A percentile compares a stretch with the other conserved stretches of the same genome.
phyloP scores from a whole-genome alignment of 2,329 filamentous ascomycete genomes.

The Beauveria bassiana region DNA sequence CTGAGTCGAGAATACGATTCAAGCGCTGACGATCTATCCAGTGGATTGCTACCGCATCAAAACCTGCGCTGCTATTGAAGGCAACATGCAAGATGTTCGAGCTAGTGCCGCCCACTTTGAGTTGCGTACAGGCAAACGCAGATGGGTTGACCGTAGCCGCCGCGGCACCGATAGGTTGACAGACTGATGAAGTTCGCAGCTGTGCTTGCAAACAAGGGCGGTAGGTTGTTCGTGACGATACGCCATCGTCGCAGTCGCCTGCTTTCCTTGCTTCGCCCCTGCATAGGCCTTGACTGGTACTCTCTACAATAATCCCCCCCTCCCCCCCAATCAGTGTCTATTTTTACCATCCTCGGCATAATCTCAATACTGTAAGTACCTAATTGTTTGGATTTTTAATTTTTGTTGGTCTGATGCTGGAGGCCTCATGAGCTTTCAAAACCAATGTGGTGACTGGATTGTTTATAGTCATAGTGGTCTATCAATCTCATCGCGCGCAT shows the following conservation, averaged over 20 bases:
- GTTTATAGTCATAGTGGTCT: too few species aligned
- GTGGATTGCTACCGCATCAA: slow-evolving; percentile 94
- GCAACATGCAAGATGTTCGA: slow-evolving; percentile 65
- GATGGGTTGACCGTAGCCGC: slow-evolving; percentile 54
- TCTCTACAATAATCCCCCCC: background rate
- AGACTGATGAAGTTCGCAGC: background rate
- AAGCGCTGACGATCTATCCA: slow-evolving; percentile 27
- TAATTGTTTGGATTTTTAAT: background rate
- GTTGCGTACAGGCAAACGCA: slow-evolving; percentile 76
- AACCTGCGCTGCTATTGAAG: slow-evolving; percentile 74
- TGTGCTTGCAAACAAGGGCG: background rate
- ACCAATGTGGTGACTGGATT: background rate
- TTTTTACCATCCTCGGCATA: background rate
- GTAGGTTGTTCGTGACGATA: too few species aligned
- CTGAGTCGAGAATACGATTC: background rate
- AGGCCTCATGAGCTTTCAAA: background rate
- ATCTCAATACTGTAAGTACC: background rate
- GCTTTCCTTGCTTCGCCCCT: too few species aligned
- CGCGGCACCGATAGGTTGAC: slow-evolving; percentile 14
- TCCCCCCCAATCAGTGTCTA: background rate
- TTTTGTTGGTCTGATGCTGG: background rate
- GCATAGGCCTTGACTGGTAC: too few species aligned
- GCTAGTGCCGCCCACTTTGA: slow-evolving; percentile 79
- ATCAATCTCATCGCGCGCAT: background rate
- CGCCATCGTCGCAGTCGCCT: too few species aligned